Conservation (phyloP, 2,329 filamentous ascomycete genomes). For the Fusarium albidum region DNA sequence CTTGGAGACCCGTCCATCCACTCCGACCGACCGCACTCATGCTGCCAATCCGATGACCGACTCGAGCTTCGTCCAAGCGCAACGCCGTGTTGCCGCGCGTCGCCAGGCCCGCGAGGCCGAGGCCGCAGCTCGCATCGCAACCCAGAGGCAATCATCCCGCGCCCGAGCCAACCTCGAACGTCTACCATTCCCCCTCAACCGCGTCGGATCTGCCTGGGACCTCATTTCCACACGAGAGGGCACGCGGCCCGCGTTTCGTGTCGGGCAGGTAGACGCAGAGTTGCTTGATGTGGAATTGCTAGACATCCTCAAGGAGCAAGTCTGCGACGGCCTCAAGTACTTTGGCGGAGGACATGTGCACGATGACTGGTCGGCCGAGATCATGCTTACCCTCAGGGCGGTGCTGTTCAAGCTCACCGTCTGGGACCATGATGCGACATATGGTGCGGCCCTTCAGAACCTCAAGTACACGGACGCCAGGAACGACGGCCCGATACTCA, state of each 20-base stretch:
- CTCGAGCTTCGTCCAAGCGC: constrained; percentile 84
- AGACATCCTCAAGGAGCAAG: constrained; percentile 83
- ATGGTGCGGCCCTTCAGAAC: constrained; percentile 92
- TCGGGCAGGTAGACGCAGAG: constrained; percentile 96
- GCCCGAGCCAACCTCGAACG: constrained; percentile 63
- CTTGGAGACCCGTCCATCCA: neutral
- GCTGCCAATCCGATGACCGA: constrained; percentile 55
- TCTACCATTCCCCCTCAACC: constrained; percentile 70
- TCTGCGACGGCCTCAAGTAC: constrained; percentile 87
- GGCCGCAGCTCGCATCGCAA: constrained; percentile 63
- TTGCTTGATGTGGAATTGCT: constrained; percentile 93
- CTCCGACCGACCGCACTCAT: constrained; percentile 34
- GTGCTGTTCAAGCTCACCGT: constrained; percentile 93
- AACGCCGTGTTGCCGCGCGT: constrained; percentile 84
- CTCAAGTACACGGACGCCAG: constrained; percentile 89
- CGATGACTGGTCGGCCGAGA: constrained; percentile 89
- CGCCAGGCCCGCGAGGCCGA: constrained; percentile 78
- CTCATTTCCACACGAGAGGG: constrained; percentile 77
- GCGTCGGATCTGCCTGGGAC: constrained; percentile 72
- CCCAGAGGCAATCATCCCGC: constrained; percentile 59
- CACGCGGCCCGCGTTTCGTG: constrained; percentile 85
- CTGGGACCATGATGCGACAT: constrained; percentile 96
- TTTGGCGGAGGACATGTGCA: constrained; percentile 77
- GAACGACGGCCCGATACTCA: constrained; percentile 65
- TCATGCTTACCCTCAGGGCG: constrained; percentile 77